These are phyloP conservation scores for Guillardia theta DNA, from an alignment of 78 protist species.

Conservation along the genomic window DNA sequence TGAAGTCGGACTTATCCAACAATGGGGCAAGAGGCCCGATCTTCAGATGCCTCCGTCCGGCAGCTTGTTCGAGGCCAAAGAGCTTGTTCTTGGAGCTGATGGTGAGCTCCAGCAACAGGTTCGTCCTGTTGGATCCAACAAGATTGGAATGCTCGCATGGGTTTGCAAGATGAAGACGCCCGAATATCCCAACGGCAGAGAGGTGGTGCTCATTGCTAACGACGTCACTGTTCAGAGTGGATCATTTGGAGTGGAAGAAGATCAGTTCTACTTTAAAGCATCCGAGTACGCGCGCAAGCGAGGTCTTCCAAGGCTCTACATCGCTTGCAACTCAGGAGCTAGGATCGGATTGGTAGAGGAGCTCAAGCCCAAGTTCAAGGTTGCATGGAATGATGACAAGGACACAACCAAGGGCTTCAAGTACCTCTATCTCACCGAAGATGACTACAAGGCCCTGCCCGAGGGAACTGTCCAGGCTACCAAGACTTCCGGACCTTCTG, in stretches of 20 bases:
- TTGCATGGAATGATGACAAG: constrained; percentile 70
- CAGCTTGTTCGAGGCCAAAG: constrained; percentile 14
- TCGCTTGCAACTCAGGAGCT: constrained; percentile 95
- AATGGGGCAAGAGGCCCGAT: neutral
- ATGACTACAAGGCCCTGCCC: constrained; percentile 61
- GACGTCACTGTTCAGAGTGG: constrained; percentile 93
- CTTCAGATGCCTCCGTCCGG: neutral
- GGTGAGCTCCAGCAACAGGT: neutral
- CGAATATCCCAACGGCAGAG: constrained; percentile 88
- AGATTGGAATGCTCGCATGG: constrained; percentile 95
- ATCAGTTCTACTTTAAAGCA: constrained; percentile 62
- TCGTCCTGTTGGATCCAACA: constrained; percentile 57
- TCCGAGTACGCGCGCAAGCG: constrained; percentile 81
- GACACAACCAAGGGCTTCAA: constrained; percentile 71
- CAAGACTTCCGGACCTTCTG: neutral
- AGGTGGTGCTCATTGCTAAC: constrained; percentile 87
- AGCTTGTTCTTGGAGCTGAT: constrained; percentile 42
- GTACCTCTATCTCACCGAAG: constrained; percentile 83
- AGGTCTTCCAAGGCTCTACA: constrained; percentile 89
- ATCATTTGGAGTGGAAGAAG: constrained; percentile 80
- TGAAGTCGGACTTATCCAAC: constrained; percentile 62
- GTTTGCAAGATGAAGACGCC: constrained; percentile 75
- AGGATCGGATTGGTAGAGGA: constrained; percentile 94
- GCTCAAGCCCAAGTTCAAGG: constrained; percentile 73
- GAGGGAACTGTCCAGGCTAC: neutral